Evolutionary conservation across 2,329 filamentous ascomycete species (phyloP).

Genomic region (Plectosphaerella sp.): DNA sequence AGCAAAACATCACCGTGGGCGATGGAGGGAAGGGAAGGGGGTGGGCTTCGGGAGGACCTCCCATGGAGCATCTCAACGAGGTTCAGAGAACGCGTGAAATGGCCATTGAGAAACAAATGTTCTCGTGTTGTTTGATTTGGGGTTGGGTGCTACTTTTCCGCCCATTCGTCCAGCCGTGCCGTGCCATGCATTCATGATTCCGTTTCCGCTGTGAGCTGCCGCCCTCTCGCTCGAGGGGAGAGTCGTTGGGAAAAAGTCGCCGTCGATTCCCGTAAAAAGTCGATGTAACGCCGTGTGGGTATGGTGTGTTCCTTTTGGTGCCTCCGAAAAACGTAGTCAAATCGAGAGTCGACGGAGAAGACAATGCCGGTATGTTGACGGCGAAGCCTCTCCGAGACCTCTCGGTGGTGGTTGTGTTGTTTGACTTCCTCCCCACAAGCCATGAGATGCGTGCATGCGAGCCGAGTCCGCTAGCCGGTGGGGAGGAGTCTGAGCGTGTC

Average conservation of each 20-base stretch:
- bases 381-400: background rate
- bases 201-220: background rate
- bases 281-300: background rate
- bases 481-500: background rate
- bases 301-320: background rate
- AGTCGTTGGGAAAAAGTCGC: background rate
- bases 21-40: slow-evolving; percentile 4
- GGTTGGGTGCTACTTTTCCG: slow-evolving; percentile 9
- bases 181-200: background rate
- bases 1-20: slow-evolving; percentile 3
- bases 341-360: background rate
- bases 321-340: background rate
- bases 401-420: background rate
- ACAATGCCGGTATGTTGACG: background rate
- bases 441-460: too few relatives aligned
- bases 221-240: background rate
- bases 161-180: slow-evolving; percentile 1
- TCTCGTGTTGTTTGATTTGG: slow-evolving; percentile 31
- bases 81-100: slow-evolving; percentile 53
- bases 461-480: background rate
- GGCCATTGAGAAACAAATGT: slow-evolving; percentile 63
- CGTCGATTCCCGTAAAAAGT: background rate
- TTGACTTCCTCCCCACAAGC: slow-evolving; percentile 4
- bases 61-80: slow-evolving; percentile 69
- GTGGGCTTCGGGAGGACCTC: slow-evolving; percentile 65